Percentiles rank a stretch among this genome's conserved stretches.
phyloP scores from a whole-genome alignment of 176 grass and related monocot genomes.

The Bonia amplexicaulis region DNA sequence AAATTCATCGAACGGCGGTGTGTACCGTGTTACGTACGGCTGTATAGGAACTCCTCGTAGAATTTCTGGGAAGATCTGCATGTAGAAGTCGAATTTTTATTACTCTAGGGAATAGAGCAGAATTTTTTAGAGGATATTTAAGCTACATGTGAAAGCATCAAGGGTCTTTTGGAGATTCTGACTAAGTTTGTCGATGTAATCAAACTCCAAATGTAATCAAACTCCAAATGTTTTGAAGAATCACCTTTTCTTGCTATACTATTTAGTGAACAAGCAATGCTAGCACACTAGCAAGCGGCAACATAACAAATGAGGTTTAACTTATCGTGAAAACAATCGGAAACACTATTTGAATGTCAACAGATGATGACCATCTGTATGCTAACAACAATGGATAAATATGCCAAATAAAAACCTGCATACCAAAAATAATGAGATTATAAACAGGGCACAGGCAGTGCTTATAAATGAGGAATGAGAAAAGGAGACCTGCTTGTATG shows the following conservation, averaged over 20 bases:
- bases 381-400: background rate
- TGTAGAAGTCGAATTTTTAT: background rate
- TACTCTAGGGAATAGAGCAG: background rate
- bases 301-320: background rate
- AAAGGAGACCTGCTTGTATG: slow-evolving; percentile 73
- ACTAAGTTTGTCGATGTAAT: background rate
- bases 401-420: background rate
- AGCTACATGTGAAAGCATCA: background rate
- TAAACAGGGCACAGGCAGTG: background rate
- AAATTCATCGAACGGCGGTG: slow-evolving; percentile 77
- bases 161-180: background rate
- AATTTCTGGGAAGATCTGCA: slow-evolving; percentile 79
- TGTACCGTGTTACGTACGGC: slow-evolving; percentile 59
- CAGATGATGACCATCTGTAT: background rate
- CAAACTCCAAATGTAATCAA: background rate
- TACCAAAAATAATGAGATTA: background rate
- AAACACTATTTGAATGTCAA: background rate
- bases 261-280: background rate
- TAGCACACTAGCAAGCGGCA: background rate
- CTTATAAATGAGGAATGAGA: background rate
- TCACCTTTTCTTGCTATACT: background rate
- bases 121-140: background rate
- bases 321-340: background rate
- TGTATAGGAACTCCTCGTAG: slow-evolving; percentile 51
- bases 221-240: background rate